phyloP scores from a whole-genome alignment of 768 basidiomycete species.

The Butyriboletus loyo region DNA sequence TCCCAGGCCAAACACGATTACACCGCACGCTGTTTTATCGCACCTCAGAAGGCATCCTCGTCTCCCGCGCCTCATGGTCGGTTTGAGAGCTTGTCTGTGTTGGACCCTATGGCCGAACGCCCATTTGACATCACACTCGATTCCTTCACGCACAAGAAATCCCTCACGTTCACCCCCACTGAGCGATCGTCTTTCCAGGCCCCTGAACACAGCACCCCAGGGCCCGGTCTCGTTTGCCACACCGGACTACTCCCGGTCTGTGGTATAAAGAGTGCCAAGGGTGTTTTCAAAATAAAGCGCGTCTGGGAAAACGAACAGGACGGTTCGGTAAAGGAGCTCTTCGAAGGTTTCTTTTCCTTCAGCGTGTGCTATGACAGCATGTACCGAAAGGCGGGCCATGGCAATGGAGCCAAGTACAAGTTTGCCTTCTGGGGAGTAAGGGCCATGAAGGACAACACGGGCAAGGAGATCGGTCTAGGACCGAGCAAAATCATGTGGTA shows the following conservation, averaged over 20 bases:
- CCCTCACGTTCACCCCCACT: slow-evolving; percentile 27
- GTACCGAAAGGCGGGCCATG: slow-evolving; percentile 37
- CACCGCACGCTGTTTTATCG: slow-evolving; percentile 33
- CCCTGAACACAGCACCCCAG: slow-evolving; percentile 18
- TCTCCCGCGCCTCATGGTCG: slow-evolving; percentile 20
- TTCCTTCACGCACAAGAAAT: slow-evolving; percentile 23
- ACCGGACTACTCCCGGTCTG: slow-evolving; percentile 24
- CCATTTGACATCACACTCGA: slow-evolving; percentile 33
- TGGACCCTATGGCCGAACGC: slow-evolving; percentile 35
- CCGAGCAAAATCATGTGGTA: slow-evolving; percentile 19
- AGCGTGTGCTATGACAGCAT: slow-evolving; percentile 32
- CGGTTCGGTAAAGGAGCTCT: slow-evolving; percentile 31
- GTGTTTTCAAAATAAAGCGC: slow-evolving; percentile 35
- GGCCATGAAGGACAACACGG: slow-evolving; percentile 32
- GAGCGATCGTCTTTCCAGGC: slow-evolving; percentile 27
- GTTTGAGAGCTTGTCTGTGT: slow-evolving; percentile 24
- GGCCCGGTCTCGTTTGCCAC: slow-evolving; percentile 30
- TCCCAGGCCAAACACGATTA: slow-evolving; percentile 39
- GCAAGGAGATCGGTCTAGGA: slow-evolving; percentile 35
- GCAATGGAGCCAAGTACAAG: slow-evolving; percentile 27
- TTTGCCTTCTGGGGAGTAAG: slow-evolving; percentile 40
- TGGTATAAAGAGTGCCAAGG: slow-evolving; percentile 34
- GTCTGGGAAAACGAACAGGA: slow-evolving; percentile 30
- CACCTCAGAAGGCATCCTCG: slow-evolving; percentile 2
- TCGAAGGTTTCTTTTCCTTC: slow-evolving; percentile 40